Conservation (phyloP, 129 eudicot genomes). For the Lactuca sativa region DNA sequence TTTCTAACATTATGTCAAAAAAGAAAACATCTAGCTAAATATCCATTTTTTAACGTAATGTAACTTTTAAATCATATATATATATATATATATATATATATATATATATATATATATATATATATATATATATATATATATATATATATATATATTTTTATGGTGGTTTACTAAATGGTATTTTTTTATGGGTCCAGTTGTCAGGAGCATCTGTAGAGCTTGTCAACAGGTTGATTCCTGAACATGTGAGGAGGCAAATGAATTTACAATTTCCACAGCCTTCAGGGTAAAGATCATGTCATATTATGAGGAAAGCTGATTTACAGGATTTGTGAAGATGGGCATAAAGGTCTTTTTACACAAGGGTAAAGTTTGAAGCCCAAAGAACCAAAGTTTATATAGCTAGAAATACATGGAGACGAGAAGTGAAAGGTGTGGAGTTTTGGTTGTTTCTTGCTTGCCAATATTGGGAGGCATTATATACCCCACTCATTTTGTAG, state of each 20-base stretch:
- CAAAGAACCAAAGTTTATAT: slow-evolving; percentile 15
- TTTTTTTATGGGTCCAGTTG: slow-evolving; percentile 40
- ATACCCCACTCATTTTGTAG: background rate
- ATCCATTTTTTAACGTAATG: too few species aligned
- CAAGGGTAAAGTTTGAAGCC: slow-evolving; percentile 20
- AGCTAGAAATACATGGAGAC: slow-evolving; percentile 31
- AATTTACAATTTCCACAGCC: slow-evolving; percentile 62
- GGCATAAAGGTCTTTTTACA: background rate
- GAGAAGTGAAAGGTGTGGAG: slow-evolving; percentile 30
- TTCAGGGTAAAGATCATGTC: slow-evolving; percentile 29
- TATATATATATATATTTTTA: too few species aligned
- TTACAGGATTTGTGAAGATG: slow-evolving; percentile 13
- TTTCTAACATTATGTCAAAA: too few species aligned
- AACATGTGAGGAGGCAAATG: slow-evolving; percentile 71
- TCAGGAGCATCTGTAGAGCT: slow-evolving; percentile 79
- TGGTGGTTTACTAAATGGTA: background rate
- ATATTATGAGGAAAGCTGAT: background rate
- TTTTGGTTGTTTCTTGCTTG: slow-evolving; percentile 32
- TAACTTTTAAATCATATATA: background rate
- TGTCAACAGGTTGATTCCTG: slow-evolving; percentile 77
- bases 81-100: too few species aligned
- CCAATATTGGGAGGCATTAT: background rate
- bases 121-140: too few species aligned
- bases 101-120: too few species aligned
- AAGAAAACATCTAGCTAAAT: too few species aligned